Conservation (phyloP, 2,329 filamentous ascomycete genomes). For the Ophiocordyceps sinensis region DNA sequence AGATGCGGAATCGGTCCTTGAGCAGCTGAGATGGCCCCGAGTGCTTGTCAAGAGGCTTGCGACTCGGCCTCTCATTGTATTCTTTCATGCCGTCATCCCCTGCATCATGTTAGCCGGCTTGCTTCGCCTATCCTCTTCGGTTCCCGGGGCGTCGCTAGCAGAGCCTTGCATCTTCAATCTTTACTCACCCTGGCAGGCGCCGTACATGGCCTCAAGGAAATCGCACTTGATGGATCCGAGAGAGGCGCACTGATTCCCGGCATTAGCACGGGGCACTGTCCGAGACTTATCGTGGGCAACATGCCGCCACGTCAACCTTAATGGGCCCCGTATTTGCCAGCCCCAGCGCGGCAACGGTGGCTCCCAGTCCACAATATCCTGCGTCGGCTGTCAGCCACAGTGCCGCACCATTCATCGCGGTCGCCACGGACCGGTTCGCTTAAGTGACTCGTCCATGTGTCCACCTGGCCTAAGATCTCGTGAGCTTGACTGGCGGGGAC, state of each 20-base stretch:
- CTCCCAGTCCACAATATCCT: slow-evolving; percentile 64
- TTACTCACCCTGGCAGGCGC: slow-evolving; percentile 36
- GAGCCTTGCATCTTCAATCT: not conserved
- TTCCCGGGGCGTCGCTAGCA: no score
- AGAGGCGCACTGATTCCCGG: slow-evolving; percentile 50
- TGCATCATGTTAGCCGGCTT: slow-evolving; percentile 5
- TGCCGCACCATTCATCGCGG: slow-evolving; percentile 2
- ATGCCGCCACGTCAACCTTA: slow-evolving; percentile 59
- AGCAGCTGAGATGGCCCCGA: slow-evolving; percentile 10
- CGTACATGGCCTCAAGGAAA: slow-evolving; percentile 45
- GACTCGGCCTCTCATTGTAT: slow-evolving; percentile 23
- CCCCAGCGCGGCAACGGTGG: slow-evolving; percentile 48
- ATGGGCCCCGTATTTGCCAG: slow-evolving; percentile 39
- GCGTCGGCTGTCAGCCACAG: slow-evolving; percentile 3
- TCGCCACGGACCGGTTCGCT: slow-evolving; percentile 15
- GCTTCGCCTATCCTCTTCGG: no score
- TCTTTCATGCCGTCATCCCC: slow-evolving; percentile 28
- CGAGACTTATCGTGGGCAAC: slow-evolving; percentile 12
- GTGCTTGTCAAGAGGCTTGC: slow-evolving; percentile 10
- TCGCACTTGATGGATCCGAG: slow-evolving; percentile 60
- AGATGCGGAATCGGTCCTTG: slow-evolving; percentile 50
- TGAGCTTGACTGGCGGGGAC: slow-evolving; percentile 3
- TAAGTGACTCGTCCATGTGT: slow-evolving; percentile 14
- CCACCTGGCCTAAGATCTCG: slow-evolving; percentile 18
- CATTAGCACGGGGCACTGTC: not conserved